A percentile compares a stretch with the other conserved stretches of the same genome.
Conservation (phyloP, 2,329 filamentous ascomycete species). For the Phoma sp. region DNA sequence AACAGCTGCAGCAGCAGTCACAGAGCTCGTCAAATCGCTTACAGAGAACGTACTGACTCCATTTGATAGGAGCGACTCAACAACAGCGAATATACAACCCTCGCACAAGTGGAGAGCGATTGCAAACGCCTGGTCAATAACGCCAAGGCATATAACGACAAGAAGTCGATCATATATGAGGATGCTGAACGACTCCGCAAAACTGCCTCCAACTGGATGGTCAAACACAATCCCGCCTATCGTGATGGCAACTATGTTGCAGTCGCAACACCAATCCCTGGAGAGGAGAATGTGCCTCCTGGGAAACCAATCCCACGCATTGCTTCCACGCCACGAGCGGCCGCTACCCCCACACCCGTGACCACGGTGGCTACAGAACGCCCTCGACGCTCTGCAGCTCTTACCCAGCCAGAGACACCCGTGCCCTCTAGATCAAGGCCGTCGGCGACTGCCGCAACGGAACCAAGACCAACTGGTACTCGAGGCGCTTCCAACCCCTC, state of each 20-base stretch:
- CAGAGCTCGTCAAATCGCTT: too few species aligned
- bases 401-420: constrained; percentile 37
- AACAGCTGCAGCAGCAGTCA: neutral
- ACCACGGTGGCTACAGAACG: constrained; percentile 28
- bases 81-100: constrained; percentile 68
- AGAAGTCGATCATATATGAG: constrained; percentile 73
- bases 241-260: constrained; percentile 69
- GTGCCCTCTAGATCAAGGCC: constrained; percentile 42
- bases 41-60: constrained; percentile 20
- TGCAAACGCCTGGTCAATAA: constrained; percentile 88
- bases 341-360: constrained; percentile 31
- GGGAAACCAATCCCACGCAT: constrained; percentile 37
- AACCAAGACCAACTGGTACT: constrained; percentile 47
- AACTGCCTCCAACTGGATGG: constrained; percentile 86
- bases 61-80: constrained; percentile 65
- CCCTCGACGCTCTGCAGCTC: constrained; percentile 41
- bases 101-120: constrained; percentile 81
- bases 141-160: constrained; percentile 82
- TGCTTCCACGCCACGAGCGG: constrained; percentile 32
- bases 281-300: constrained; percentile 51
- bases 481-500: constrained; percentile 40
- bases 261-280: constrained; percentile 73
- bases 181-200: constrained; percentile 89
- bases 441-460: constrained; percentile 33
- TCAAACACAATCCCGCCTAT: constrained; percentile 84